Evolutionary conservation across 768 basidiomycete species (phyloP), one percentile per base, ranked within the genome.

Genomic region (Mycena rosella): DNA sequence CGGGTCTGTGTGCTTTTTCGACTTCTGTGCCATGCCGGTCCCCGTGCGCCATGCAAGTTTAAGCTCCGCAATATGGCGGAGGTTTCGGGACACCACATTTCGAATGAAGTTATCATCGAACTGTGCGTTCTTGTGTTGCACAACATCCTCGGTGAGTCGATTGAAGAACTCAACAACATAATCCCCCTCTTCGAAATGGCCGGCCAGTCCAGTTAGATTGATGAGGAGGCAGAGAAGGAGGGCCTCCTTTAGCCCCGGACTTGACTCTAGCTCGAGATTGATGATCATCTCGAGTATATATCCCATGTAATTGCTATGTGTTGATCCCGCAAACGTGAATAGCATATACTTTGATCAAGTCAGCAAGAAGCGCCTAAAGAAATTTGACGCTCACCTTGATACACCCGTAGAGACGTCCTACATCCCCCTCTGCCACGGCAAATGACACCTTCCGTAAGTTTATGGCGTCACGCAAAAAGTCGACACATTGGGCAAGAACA

Each of bases 261-360:
- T 45, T 3, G 44, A 45, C 57, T n/a, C n/a, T n/a, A n/a, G n/a
- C n/a, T n/a, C n/a, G n/a, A n/a, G n/a, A n/a, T n/a, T n/a, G n/a
- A n/a, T 81, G n/a, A n/a, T n/a, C n/a, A 73, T 74, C 60, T 81
- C 80, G 30, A 82, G 77, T 0, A 78, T 65, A 63, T 80, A 82
- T 13, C 57, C 54, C 4, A 68, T 67, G 54, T 82, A 82, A 52
- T 79, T 78, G n/a, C 72, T 48, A 58, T 81, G 80, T 8, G 57
- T 65, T 0, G 79, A 80, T 1, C 80, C 80, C 1, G 76, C 75
- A 63, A 81, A 82, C 0, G 75, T 74, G 69, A 81, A 79, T 3
- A 77, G 44, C 72, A 79, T 76, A 36, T 63, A n/a, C 76, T 78
- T 32, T n/a, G 44, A 45, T n/a, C n/a, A 24, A 45, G 22, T n/a